Conservation (phyloP, 2,329 filamentous ascomycete species). For the Truncatella angustata region DNA sequence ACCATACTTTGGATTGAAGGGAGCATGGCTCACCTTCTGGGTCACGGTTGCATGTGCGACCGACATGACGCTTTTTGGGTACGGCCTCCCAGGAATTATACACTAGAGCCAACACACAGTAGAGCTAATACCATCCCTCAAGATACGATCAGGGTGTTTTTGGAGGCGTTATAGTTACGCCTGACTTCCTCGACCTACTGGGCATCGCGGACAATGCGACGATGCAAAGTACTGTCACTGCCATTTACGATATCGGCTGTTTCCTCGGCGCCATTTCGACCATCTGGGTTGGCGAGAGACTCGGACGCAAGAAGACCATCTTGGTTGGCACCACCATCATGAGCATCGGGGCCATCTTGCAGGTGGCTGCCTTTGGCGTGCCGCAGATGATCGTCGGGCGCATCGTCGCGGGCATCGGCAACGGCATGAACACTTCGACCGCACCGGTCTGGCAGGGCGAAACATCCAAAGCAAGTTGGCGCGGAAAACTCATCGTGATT, state of each 20-base stretch:
- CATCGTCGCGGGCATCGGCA: conserved; percentile 48
- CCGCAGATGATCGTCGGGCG: conserved; percentile 41
- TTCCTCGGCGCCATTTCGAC: conserved; percentile 47
- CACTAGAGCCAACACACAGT: too few relatives aligned
- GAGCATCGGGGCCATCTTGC: conserved; percentile 31
- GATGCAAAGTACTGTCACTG: conserved; percentile 46
- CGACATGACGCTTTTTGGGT: conserved; percentile 27
- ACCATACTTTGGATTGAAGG: conserved; percentile 20
- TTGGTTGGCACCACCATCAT: conserved; percentile 31
- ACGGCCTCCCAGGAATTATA: background rate
- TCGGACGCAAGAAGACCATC: conserved; percentile 32
- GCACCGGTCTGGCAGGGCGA: conserved; percentile 39
- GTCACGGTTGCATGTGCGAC: conserved; percentile 22
- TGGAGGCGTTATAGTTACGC: conserved; percentile 51
- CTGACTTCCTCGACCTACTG: conserved; percentile 45
- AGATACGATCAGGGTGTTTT: conserved; percentile 51
- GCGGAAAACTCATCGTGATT: conserved; percentile 31
- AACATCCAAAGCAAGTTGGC: conserved; percentile 28
- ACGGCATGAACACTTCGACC: conserved; percentile 38
- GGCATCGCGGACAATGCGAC: conserved; percentile 29
- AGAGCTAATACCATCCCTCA: background rate
- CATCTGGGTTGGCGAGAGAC: conserved; percentile 30
- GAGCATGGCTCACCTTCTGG: conserved; percentile 23
- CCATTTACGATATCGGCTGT: conserved; percentile 59
- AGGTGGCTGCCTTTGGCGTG: conserved; percentile 31